Evolutionary conservation across 495 filamentous ascomycete genomes (phyloP), one percentile per base, ranked within the genome.

Genomic region (Friedmanniomyces simplex): DNA sequence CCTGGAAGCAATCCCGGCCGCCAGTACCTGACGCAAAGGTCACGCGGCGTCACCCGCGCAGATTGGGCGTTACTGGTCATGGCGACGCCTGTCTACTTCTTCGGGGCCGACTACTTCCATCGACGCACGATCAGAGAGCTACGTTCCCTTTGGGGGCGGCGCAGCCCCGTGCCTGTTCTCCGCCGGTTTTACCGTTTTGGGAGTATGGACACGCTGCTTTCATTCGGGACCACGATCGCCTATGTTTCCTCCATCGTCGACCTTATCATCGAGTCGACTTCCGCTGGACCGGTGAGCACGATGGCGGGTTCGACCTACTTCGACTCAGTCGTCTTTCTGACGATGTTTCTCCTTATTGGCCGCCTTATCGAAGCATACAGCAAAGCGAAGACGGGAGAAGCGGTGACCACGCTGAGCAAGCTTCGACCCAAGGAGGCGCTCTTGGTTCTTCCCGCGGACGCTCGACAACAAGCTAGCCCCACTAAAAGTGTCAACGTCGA

Each of bases 151-250:
- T 97, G 91, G 91, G 76, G 88, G 30, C 82, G 71, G n/a, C 79
- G 82, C 45, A 96, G 89, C 68, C 79, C 76, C 10, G 82, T 85
- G 1, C 90, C 91, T 0, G 66, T 95, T 11, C 63, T 87, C 21
- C 79, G 83, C 55, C 75, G 93, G 18, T 90, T 97, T 62, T 91
- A 90, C 62, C 82, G 88, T 14, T 97, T 97, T 63, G 91, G 91
- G 14, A 96, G 90, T 71, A 97, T 97, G 91, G 94, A 96, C 64
- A 82, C 93, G 68, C 77, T 97, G 56, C 87, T 97, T 64, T 94
- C 87, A 11, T 74, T 91, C 14, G 91, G 93, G 10, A 95, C 93
- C 0, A 82, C 82, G 5, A 87, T 96, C 47, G 91, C 91, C 0
- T 97, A 96, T 65, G 74, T 95, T 63, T 80, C 88, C 0, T 95